These are phyloP conservation scores for Lecanoromycetidae sp. DNA, from an alignment of 2,329 filamentous ascomycete genomes.

Conservation along the genomic window DNA sequence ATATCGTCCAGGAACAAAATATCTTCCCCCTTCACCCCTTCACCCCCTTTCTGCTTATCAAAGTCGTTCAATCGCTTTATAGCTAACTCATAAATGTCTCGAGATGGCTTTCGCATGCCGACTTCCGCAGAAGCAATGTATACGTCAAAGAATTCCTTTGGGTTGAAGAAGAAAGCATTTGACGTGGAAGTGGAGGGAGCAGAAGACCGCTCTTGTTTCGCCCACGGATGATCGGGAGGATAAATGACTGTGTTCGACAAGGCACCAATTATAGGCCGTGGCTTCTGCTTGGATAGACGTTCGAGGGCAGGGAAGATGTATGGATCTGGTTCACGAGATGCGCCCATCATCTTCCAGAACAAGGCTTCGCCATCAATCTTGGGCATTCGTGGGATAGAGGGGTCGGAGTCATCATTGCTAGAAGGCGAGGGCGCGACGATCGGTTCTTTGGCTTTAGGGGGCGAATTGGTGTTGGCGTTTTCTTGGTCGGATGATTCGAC, in stretches of 20 bases:
- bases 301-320: constrained; percentile 74
- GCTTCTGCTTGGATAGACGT: constrained; percentile 36
- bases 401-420: neutral
- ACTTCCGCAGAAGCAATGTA: constrained; percentile 80
- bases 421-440: neutral
- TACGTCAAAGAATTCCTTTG: constrained; percentile 60
- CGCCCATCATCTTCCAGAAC: constrained; percentile 84
- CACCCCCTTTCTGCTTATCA: constrained; percentile 42
- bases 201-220: constrained; percentile 36
- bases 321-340: constrained; percentile 59
- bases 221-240: constrained; percentile 58
- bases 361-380: constrained; percentile 63
- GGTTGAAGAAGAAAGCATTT: constrained; percentile 20
- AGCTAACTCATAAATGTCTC: constrained; percentile 65
- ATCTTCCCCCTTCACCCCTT: constrained; percentile 49
- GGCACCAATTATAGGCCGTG: constrained; percentile 62
- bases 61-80: constrained; percentile 53
- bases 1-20: constrained; percentile 89
- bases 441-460: neutral
- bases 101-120: constrained; percentile 77
- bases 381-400: neutral
- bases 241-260: constrained; percentile 86
- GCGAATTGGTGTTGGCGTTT: neutral
- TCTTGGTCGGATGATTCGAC: constrained; percentile 1
- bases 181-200: neutral